phyloP scores from a whole-genome alignment of 495 filamentous ascomycete genomes.

The Hyaloscypha hepaticicola region DNA sequence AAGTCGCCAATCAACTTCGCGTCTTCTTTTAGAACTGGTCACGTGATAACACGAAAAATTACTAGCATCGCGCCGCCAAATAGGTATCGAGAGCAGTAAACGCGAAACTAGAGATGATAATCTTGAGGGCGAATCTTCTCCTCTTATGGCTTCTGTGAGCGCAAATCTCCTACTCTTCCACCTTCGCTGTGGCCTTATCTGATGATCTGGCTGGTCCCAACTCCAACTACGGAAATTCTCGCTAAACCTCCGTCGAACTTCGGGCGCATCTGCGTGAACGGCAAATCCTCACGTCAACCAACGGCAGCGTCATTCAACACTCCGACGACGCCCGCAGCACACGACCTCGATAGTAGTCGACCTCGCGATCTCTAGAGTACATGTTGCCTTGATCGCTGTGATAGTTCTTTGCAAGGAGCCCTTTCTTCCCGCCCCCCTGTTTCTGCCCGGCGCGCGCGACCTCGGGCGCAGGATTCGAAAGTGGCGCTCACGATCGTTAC shows the following conservation, averaged over 20 bases:
- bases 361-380: neutral
- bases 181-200: neutral
- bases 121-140: neutral
- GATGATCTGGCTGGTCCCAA: too few species aligned
- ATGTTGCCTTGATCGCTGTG: constrained; percentile 13
- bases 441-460: constrained; percentile 14
- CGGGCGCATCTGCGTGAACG: neutral
- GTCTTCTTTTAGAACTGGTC: neutral
- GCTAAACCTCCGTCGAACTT: neutral
- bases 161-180: neutral
- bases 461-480: constrained; percentile 26
- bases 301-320: constrained; percentile 8
- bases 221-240: neutral
- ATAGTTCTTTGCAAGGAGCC: constrained; percentile 19
- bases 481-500: constrained; percentile 30
- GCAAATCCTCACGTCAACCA: constrained; percentile 8
- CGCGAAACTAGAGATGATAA: neutral
- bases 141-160: neutral
- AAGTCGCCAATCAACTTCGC: neutral
- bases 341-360: neutral
- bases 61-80: neutral
- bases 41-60: neutral
- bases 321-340: neutral
- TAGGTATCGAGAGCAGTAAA: neutral
- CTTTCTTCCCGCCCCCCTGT: neutral